Conservation (phyloP, 2,329 filamentous ascomycete species). For the Colletotrichum cereale region DNA sequence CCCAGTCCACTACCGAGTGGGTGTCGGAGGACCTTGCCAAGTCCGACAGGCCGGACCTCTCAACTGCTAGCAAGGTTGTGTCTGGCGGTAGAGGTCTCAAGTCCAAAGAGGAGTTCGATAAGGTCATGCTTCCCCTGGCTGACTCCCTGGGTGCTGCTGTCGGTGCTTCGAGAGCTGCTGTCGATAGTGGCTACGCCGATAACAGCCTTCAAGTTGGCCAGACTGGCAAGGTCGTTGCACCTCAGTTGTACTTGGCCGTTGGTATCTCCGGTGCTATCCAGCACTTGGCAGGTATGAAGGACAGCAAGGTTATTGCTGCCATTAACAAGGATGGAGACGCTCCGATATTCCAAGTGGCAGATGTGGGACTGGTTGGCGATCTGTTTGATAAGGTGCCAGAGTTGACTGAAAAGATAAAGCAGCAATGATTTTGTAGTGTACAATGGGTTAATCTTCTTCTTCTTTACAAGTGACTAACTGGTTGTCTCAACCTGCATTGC, state of each 20-base stretch:
- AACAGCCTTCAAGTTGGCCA: constrained; percentile 98
- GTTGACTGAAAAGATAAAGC: constrained; percentile 93
- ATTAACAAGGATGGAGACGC: constrained; percentile 99
- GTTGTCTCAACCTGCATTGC: background rate
- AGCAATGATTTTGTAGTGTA: constrained; percentile 22
- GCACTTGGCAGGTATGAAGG: constrained; percentile 99
- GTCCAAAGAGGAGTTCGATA: constrained; percentile 98
- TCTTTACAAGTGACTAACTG: constrained; percentile 9
- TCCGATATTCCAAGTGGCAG: constrained; percentile 97
- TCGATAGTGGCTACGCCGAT: constrained; percentile 97
- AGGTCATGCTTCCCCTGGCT: constrained; percentile 89
- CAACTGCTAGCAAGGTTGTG: constrained; percentile 89
- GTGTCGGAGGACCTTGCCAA: constrained; percentile 92
- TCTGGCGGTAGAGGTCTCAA: constrained; percentile 95
- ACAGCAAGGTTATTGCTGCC: constrained; percentile 98
- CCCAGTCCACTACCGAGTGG: constrained; percentile 83
- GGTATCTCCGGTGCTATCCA: constrained; percentile 98
- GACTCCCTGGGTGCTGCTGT: constrained; percentile 96
- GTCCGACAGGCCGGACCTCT: constrained; percentile 93
- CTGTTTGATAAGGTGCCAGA: constrained; percentile 96
- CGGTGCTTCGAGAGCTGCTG: constrained; percentile 92
- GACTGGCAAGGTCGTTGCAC: constrained; percentile 98
- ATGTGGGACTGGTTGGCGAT: constrained; percentile 95
- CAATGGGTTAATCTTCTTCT: background rate
- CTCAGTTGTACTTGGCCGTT: constrained; percentile 93